Percentiles rank a stretch among this genome's conserved stretches.
phyloP scores from a whole-genome alignment of 148 eudicot species.

The Heliosperma pusillum region DNA sequence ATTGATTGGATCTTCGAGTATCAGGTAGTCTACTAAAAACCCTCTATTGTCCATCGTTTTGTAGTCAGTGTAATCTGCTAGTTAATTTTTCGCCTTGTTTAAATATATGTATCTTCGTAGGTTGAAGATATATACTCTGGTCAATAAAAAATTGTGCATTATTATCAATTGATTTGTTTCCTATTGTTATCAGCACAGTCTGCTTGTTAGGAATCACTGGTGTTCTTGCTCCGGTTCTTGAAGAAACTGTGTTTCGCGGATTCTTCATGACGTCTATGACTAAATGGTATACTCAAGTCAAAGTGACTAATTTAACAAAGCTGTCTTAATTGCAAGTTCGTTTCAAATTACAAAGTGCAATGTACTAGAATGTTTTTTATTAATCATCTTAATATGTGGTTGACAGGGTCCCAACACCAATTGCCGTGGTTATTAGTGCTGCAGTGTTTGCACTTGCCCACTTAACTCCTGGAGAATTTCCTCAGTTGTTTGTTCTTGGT shows the following conservation, averaged over 20 bases:
- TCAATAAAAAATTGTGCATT: neutral
- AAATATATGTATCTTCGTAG: neutral
- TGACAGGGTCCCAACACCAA: conserved; percentile 89
- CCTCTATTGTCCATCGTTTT: neutral
- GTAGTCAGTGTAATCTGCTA: neutral
- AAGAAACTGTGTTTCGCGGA: conserved; percentile 95
- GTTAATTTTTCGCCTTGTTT: neutral
- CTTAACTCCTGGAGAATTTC: conserved; percentile 90
- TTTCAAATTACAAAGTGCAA: neutral
- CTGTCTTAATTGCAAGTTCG: neutral
- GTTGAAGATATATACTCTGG: neutral
- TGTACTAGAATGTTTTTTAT: neutral
- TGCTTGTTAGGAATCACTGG: conserved; percentile 82
- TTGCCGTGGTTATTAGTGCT: conserved; percentile 73
- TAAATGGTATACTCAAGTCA: conserved; percentile 53
- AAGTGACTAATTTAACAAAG: neutral
- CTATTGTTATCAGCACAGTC: conserved; percentile 59
- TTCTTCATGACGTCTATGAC: conserved; percentile 89
- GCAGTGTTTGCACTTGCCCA: conserved; percentile 94
- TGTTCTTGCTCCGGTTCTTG: conserved; percentile 88
- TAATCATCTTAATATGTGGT: neutral
- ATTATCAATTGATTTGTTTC: neutral
- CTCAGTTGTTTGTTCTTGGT: conserved; percentile 93
- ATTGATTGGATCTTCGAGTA: conserved; percentile 77
- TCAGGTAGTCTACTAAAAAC: conserved; percentile 46